Evolutionary conservation across 2,329 filamentous ascomycete species (phyloP).

Genomic region (Dothideomycetes sp.): DNA sequence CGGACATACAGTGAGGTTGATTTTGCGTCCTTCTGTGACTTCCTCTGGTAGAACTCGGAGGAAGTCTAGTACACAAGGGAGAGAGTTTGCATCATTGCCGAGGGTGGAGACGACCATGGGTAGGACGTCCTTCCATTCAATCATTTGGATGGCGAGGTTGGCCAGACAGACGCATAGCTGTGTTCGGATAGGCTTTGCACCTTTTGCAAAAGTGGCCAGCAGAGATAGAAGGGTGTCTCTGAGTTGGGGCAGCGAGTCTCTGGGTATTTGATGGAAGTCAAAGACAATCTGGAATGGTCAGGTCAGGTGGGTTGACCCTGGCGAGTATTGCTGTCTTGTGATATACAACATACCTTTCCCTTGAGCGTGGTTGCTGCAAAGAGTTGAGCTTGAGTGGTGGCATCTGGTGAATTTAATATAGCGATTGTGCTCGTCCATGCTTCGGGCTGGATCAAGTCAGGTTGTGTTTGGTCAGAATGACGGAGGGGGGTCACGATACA

Average conservation of each 20-base stretch:
- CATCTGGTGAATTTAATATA: slow-evolving; percentile 66
- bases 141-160: slow-evolving; percentile 92
- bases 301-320: no score
- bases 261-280: slow-evolving; percentile 79
- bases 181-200: slow-evolving; percentile 66
- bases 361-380: slow-evolving; percentile 96
- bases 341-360: slow-evolving; percentile 63
- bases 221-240: slow-evolving; percentile 76
- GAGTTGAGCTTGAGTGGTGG: slow-evolving; percentile 75
- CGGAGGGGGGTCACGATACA: slow-evolving; percentile 43
- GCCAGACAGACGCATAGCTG: slow-evolving; percentile 93
- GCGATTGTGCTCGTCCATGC: slow-evolving; percentile 85
- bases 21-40: slow-evolving; percentile 98
- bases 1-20: slow-evolving; percentile 93
- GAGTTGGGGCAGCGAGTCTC: slow-evolving; percentile 61
- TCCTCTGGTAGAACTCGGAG: slow-evolving; percentile 94
- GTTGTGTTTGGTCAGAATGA: neutral
- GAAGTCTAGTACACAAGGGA: slow-evolving; percentile 88
- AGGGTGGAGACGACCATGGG: slow-evolving; percentile 69
- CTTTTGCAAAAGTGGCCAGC: slow-evolving; percentile 68
- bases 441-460: slow-evolving; percentile 50
- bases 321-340: slow-evolving; percentile 6
- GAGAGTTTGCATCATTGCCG: slow-evolving; percentile 62
- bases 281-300: slow-evolving; percentile 68
- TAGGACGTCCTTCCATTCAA: slow-evolving; percentile 87